A percentile compares a stretch with the other conserved stretches of the same genome.
Conservation (phyloP, 2,329 filamentous ascomycete genomes). For the Macrophomina phaseolina region DNA sequence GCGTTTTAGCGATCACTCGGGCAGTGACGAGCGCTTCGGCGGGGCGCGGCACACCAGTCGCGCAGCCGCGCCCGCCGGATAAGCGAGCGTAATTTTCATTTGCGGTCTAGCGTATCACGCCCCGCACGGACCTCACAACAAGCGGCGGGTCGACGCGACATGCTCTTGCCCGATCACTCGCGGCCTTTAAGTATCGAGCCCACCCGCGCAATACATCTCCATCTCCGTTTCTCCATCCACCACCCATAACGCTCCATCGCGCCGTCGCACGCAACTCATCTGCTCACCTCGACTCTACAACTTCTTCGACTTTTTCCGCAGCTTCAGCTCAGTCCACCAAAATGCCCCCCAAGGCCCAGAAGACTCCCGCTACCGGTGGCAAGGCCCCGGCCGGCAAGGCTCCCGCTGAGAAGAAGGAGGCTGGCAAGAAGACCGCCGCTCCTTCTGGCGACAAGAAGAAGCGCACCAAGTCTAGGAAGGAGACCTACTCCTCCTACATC, state of each 20-base stretch:
- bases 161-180: constrained; percentile 30
- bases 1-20: constrained; percentile 26
- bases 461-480: constrained; percentile 99
- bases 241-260: constrained; percentile 32
- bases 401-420: constrained; percentile 98
- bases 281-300: constrained; percentile 35
- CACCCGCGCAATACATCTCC: constrained; percentile 47
- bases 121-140: constrained; percentile 38
- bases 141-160: constrained; percentile 30
- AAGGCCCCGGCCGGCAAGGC: constrained; percentile 85
- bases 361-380: constrained; percentile 92
- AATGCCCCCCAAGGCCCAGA: constrained; percentile 99
- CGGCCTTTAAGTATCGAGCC: constrained; percentile 46
- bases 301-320: constrained; percentile 36
- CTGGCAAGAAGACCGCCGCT: constrained; percentile 97
- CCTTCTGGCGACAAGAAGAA: constrained; percentile 99
- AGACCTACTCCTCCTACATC: constrained; percentile 99
- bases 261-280: constrained; percentile 33
- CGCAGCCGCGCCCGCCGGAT: constrained; percentile 26
- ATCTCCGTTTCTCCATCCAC: constrained; percentile 50
- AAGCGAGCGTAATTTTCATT: constrained; percentile 16
- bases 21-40: constrained; percentile 19
- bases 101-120: constrained; percentile 27
- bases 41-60: constrained; percentile 19
- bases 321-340: constrained; percentile 41